A percentile compares a stretch with the other conserved stretches of the same genome.
Conservation (phyloP, 2,329 filamentous ascomycete genomes). For the Thielaviopsis punctulata region DNA sequence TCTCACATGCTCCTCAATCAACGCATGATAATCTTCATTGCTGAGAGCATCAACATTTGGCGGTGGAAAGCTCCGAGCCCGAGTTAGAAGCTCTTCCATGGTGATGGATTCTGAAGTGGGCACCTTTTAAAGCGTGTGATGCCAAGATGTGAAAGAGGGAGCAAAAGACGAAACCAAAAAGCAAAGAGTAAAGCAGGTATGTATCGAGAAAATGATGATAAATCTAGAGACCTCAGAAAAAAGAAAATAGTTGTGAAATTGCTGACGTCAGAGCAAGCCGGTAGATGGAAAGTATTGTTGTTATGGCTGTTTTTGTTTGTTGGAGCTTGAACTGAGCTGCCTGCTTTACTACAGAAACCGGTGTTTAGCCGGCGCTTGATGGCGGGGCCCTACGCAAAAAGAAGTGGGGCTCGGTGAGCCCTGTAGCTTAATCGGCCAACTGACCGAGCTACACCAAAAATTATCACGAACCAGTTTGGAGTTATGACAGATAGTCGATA, state of each 20-base stretch:
- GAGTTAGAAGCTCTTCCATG: constrained; percentile 5
- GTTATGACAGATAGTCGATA: background rate
- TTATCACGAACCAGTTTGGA: no score
- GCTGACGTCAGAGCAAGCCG: background rate
- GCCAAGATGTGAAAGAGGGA: background rate
- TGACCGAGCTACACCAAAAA: background rate
- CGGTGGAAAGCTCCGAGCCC: constrained; percentile 1
- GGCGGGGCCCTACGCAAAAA: background rate
- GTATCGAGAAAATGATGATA: background rate
- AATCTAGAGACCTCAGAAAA: background rate
- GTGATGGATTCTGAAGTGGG: background rate
- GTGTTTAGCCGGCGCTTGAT: constrained; percentile 8
- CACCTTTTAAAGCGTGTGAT: background rate
- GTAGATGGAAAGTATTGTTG: background rate
- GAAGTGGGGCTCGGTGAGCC: background rate
- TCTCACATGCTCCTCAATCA: constrained; percentile 4
- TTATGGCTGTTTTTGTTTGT: background rate
- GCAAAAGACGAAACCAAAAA: background rate
- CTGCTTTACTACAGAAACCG: background rate
- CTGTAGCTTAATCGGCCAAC: background rate
- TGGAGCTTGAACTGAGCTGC: background rate
- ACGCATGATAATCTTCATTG: constrained; percentile 2
- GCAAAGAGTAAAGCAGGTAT: background rate
- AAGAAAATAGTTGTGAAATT: background rate
- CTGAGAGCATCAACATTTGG: background rate